phyloP scores from a whole-genome alignment of 345 rosid genomes.

The Rhodamnia rubescens region DNA sequence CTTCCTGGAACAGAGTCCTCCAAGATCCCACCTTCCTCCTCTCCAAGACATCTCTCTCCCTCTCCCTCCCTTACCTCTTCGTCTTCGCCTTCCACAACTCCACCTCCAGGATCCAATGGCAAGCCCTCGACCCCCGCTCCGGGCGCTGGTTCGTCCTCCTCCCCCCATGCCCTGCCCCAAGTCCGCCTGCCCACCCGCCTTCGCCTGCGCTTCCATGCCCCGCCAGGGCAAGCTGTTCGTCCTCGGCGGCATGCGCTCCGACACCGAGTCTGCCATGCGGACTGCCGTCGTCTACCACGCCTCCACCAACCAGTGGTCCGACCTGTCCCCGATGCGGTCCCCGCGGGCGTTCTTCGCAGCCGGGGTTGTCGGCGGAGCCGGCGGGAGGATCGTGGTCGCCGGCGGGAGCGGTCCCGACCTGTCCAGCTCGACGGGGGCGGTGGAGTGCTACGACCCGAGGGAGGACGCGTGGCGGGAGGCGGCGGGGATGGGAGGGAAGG shows the following conservation, averaged over 20 bases:
- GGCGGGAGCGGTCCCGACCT: slow-evolving; percentile 36
- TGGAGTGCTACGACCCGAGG: slow-evolving; percentile 37
- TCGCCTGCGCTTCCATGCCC: slow-evolving; percentile 53
- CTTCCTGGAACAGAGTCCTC: slow-evolving; percentile 53
- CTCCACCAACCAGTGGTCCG: slow-evolving; percentile 49
- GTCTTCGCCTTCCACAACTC: slow-evolving; percentile 49
- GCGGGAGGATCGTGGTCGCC: slow-evolving; percentile 43
- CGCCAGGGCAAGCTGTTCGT: slow-evolving; percentile 51
- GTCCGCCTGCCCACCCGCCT: slow-evolving; percentile 30
- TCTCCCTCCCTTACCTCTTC: slow-evolving; percentile 40
- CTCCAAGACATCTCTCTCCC: slow-evolving; percentile 32
- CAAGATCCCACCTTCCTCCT: slow-evolving; percentile 32
- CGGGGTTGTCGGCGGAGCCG: slow-evolving; percentile 23
- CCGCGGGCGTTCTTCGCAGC: slow-evolving; percentile 42
- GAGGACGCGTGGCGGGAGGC: slow-evolving; percentile 35
- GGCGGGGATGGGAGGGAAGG: slow-evolving; percentile 18
- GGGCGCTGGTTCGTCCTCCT: slow-evolving; percentile 56
- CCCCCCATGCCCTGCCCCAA: slow-evolving; percentile 51
- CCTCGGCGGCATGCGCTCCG: slow-evolving; percentile 48
- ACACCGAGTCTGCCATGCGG: slow-evolving; percentile 22
- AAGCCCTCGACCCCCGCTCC: slow-evolving; percentile 47
- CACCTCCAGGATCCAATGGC: slow-evolving; percentile 63
- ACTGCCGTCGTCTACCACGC: slow-evolving; percentile 30
- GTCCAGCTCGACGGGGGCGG: slow-evolving; percentile 27
- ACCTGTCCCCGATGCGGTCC: slow-evolving; percentile 36